Evolutionary conservation across 2,329 filamentous ascomycete species (phyloP), one percentile per base, ranked within the genome.

Genomic region (Gaeumannomyces tritici): DNA sequence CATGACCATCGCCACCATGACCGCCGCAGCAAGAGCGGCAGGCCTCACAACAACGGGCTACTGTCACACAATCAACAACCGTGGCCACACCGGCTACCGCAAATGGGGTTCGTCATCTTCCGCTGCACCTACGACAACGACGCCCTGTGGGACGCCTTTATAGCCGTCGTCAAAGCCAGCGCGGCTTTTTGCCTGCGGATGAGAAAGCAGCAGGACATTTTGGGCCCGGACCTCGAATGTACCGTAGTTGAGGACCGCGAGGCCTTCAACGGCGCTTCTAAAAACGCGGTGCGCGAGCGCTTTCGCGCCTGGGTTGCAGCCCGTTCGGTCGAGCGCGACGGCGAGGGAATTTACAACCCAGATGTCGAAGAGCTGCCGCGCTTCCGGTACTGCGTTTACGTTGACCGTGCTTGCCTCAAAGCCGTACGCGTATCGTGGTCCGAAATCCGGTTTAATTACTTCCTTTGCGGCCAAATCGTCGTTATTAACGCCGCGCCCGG

Each of bases 41-140:
- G 29, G 29, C 29, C 29, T 29, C 29, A 29, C 29, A 8, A 29
- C 29, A 29, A 29, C 29, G 29, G 29, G 29, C 29, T 29, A 29
- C 29, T 29, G 29, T 29, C 29, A 29, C 33, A 35, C 33, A 13
- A 15, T 35, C 33, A 15, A 35, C 33, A 11, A 35, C 11, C 33
- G 12, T 13, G 15, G 4, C 33, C 33, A n/a, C 31, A 31, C n/a
- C 18, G 57, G 59, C 26, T 60, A 60, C 27, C 27, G 28, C 26
- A 33, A 27, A 26, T 65, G 60, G 60, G 54, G 28, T 3, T 55
- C 29, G 60, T 61, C 7, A 61, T 61, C 11, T 61, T 42, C 54
- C 60, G 60, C 28, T 35, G 51, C 11, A 56, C 54, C 5, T 42
- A 61, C 51, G 51, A 55, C 51, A 29, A 61, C 21, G 51, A 61